Conservation (phyloP, 768 basidiomycete species). For the Cyclocybe cylindracea region DNA sequence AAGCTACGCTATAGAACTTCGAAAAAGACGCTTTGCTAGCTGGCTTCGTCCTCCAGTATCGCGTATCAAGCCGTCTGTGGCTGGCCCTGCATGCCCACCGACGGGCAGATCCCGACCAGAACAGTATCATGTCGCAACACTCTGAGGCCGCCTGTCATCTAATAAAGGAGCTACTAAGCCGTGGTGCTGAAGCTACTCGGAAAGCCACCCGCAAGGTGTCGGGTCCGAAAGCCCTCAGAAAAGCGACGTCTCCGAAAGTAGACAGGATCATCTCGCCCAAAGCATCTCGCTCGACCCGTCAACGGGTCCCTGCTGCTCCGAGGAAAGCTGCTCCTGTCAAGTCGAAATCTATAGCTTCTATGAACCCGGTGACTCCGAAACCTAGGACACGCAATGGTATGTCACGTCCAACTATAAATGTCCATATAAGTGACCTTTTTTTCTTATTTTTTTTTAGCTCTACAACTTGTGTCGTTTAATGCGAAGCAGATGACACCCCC, state of each 20-base stretch:
- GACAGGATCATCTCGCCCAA: constrained; percentile 21
- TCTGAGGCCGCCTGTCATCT: constrained; percentile 53
- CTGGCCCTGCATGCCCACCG: constrained; percentile 72
- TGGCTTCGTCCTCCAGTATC: constrained; percentile 46
- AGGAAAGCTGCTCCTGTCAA: constrained; percentile 30
- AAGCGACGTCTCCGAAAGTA: constrained; percentile 13
- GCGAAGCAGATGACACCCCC: constrained; percentile 23
- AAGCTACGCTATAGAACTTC: constrained; percentile 24
- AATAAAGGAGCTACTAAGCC: constrained; percentile 38
- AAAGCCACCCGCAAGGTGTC: constrained; percentile 15
- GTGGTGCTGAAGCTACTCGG: constrained; percentile 7
- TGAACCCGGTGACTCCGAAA: constrained; percentile 45
- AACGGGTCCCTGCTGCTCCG: constrained; percentile 24
- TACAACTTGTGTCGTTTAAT: constrained; percentile 31
- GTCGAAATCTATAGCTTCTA: constrained; percentile 13
- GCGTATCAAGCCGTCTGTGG: constrained; percentile 62
- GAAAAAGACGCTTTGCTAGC: constrained; percentile 35
- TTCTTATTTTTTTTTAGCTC: constrained; percentile 16
- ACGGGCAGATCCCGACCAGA: constrained; percentile 43
- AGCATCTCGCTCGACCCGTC: constrained; percentile 18
- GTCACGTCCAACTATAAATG: not conserved
- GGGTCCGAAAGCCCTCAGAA: constrained; percentile 24
- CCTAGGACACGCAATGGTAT: constrained; percentile 40
- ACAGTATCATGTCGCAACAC: constrained; percentile 46
- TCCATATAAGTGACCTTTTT: not conserved